Conservation (phyloP, 176 grass and related monocot genomes). For the Carex cristatella region DNA sequence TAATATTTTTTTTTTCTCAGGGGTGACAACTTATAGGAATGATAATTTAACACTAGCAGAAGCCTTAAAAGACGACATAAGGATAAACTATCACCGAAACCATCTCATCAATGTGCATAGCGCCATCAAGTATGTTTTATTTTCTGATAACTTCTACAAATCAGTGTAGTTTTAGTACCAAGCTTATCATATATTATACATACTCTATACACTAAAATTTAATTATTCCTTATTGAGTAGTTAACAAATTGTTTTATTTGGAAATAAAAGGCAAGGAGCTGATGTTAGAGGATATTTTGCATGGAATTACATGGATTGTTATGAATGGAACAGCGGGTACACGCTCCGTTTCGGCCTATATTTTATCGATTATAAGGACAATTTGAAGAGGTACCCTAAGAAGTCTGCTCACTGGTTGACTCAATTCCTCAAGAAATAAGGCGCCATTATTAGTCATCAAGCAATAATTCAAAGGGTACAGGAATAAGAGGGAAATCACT, state of each 20-base stretch:
- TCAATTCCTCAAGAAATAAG: slow-evolving; percentile 34
- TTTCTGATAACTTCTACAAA: neutral
- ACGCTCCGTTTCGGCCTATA: slow-evolving; percentile 49
- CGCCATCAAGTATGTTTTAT: slow-evolving; percentile 41
- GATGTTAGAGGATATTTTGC: slow-evolving; percentile 53
- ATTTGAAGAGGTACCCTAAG: slow-evolving; percentile 61
- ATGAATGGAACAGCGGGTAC: slow-evolving; percentile 54
- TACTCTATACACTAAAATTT: neutral
- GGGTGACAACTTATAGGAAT: slow-evolving; percentile 34
- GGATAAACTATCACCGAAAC: slow-evolving; percentile 31
- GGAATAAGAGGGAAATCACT: neutral
- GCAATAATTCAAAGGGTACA: neutral
- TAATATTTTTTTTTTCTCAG: slow-evolving; percentile 3
- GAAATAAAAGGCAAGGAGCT: slow-evolving; percentile 31
- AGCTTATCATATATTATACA: neutral
- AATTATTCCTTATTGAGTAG: neutral
- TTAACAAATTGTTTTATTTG: slow-evolving; percentile 2
- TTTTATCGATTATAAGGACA: slow-evolving; percentile 40
- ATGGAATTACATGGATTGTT: slow-evolving; percentile 71
- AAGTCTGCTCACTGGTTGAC: slow-evolving; percentile 46
- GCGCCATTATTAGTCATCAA: neutral
- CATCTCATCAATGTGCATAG: slow-evolving; percentile 34
- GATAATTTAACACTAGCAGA: slow-evolving; percentile 27
- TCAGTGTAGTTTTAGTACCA: neutral
- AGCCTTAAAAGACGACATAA: slow-evolving; percentile 39